These are phyloP conservation scores for Phytopythium oedochilum DNA, from an alignment of 352 stramenopile genomes.

Conservation along the genomic window DNA sequence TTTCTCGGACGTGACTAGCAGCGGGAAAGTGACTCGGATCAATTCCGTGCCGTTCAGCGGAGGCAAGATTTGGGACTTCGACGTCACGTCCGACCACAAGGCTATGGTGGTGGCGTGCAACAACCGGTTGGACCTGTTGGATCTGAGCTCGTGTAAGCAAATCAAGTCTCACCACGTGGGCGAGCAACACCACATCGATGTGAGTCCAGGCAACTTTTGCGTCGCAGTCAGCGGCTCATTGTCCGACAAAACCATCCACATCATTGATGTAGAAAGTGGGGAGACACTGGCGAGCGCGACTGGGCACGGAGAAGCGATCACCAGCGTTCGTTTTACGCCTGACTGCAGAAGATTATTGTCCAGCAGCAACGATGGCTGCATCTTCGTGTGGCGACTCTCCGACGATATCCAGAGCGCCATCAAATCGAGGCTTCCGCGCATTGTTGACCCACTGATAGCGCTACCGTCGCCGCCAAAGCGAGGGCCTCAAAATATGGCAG, in stretches of 20 bases:
- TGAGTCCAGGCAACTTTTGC: constrained; percentile 63
- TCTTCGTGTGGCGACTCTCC: constrained; percentile 86
- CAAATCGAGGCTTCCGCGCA: constrained; percentile 42
- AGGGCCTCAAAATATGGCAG: not conserved
- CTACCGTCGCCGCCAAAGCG: constrained; percentile 22
- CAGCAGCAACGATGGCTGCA: constrained; percentile 74
- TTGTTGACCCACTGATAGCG: constrained; percentile 21
- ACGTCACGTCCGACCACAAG: constrained; percentile 67
- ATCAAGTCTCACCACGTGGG: constrained; percentile 56
- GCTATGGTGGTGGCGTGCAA: constrained; percentile 66
- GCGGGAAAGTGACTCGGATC: constrained; percentile 32
- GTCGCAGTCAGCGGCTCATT: constrained; percentile 79
- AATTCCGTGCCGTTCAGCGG: constrained; percentile 45
- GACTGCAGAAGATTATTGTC: constrained; percentile 86
- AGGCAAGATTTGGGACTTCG: constrained; percentile 79
- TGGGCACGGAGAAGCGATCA: constrained; percentile 85
- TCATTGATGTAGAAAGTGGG: constrained; percentile 79
- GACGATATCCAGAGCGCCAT: constrained; percentile 71
- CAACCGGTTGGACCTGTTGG: constrained; percentile 79
- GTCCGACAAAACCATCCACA: constrained; percentile 82
- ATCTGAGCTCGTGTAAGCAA: constrained; percentile 52
- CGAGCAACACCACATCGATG: constrained; percentile 64
- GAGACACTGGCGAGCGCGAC: constrained; percentile 71
- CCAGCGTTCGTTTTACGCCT: constrained; percentile 75
- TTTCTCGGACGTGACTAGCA: constrained; percentile 35